Base-by-base conservation (phyloP, 495 filamentous ascomycete genomes). In the Aspergillus wentii region DNA sequence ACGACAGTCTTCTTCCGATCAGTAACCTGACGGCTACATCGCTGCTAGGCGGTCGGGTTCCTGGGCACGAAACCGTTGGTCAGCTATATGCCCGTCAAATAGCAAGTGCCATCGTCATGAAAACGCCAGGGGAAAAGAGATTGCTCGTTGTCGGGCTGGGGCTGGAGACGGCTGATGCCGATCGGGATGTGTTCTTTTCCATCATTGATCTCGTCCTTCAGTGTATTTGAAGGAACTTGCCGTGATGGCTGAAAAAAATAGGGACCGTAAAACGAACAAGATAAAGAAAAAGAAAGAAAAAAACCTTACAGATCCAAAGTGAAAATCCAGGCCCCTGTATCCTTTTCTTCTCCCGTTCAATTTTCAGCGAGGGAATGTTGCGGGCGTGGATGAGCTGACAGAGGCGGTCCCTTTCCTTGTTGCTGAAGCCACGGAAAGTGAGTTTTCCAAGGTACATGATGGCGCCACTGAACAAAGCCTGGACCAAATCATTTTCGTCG, bases 31-130 rank as follows among this genome's bases (percentile, higher is more conserved):
- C 88, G 4, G 84, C 92, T 2, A 94, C 81, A 30, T 94, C 92
- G 0, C 59, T 98, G 3, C 71, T 98, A 3, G 92, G 92, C n/a
- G 88, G 82, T 9, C 83, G 86, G 19, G 79, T 78, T 13, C 70
- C 84, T 40, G 83, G 86, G 33, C 74, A 90, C 25, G 88, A 95
- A 46, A 85, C 83, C 0, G 51, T 91, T 13, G 91, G 86, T 17
- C 92, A 96, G 64, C 75, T 95, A 4, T 80, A 88, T 55, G 88
- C 88, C 25, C 84, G 85, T 34, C 89, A 95, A 52, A 86, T 96
- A 42, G 92, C 84, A 5, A 91, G 78, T 49, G 76, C 80, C 9
- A 76, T 98, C 41, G 64, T 77, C 21, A 78, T 78, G 36, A 80
- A 79, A 44, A 69, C 85, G 36, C 80, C 85, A 3, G 69, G 83